Conservation (phyloP, 306 rosid genomes). For the Castanea crenata region DNA sequence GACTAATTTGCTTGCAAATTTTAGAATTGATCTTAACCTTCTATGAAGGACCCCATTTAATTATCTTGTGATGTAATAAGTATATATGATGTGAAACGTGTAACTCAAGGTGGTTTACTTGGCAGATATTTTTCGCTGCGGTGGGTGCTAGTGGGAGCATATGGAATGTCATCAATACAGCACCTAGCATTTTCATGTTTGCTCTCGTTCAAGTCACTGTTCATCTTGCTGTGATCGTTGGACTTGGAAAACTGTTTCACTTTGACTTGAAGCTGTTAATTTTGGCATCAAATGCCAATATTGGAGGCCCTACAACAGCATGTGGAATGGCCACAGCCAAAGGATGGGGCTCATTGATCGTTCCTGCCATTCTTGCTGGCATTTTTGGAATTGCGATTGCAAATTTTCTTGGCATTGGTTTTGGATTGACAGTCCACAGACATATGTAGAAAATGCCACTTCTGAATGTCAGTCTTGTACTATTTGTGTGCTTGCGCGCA, state of each 20-base stretch:
- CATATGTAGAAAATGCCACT: slow-evolving; percentile 29
- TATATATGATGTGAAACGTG: background rate
- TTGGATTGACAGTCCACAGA: slow-evolving; percentile 54
- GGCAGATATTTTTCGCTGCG: slow-evolving; percentile 61
- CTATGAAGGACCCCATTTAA: background rate
- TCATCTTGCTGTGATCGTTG: slow-evolving; percentile 58
- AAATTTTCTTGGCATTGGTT: slow-evolving; percentile 64
- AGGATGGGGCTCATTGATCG: slow-evolving; percentile 67
- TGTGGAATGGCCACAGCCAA: slow-evolving; percentile 82
- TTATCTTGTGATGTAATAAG: background rate
- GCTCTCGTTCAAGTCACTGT: slow-evolving; percentile 65
- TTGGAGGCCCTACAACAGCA: slow-evolving; percentile 86
- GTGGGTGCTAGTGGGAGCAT: slow-evolving; percentile 72
- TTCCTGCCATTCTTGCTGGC: slow-evolving; percentile 76
- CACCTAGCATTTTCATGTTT: slow-evolving; percentile 67
- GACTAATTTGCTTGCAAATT: background rate
- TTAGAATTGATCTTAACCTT: background rate
- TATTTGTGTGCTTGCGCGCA: too few species aligned
- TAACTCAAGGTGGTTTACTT: background rate
- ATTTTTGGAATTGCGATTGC: slow-evolving; percentile 63
- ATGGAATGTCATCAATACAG: slow-evolving; percentile 56
- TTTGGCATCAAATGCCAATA: slow-evolving; percentile 78
- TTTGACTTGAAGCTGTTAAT: slow-evolving; percentile 60
- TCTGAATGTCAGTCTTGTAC: background rate
- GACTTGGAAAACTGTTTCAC: slow-evolving; percentile 55